Conservation (phyloP, 345 rosid genomes). For the Triadica sebifera region DNA sequence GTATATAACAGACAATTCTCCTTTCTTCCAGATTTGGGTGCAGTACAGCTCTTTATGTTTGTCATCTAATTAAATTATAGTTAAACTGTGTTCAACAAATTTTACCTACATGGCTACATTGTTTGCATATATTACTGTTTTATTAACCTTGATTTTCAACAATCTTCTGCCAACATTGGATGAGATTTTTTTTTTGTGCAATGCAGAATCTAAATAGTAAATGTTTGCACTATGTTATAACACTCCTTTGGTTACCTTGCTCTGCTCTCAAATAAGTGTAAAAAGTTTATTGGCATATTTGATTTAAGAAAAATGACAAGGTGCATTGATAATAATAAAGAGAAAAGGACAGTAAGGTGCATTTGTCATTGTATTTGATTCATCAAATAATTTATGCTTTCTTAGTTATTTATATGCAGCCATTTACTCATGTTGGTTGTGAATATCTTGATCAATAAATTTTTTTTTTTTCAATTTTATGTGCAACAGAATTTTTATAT, state of each 20-base stretch:
- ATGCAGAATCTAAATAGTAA: too few relatives aligned
- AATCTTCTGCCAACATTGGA: not conserved
- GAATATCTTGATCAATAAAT: not conserved
- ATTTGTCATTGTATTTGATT: not conserved
- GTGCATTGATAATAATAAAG: not conserved
- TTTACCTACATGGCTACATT: not conserved
- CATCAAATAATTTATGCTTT: not conserved
- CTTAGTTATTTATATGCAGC: not conserved
- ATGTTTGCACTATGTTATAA: too few relatives aligned
- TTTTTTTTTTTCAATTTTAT: not conserved
- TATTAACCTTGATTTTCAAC: not conserved
- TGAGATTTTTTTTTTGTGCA: too few relatives aligned
- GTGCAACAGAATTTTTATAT: conserved; percentile 72
- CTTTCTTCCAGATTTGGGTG: not conserved
- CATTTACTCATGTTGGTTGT: not conserved
- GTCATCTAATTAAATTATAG: not conserved
- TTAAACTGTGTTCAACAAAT: not conserved
- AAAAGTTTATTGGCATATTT: too few relatives aligned
- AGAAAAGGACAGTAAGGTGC: not conserved
- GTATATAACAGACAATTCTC: too few relatives aligned
- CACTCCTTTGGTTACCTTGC: too few relatives aligned
- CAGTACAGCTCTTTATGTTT: not conserved
- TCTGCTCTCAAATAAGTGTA: not conserved
- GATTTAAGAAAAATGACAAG: not conserved
- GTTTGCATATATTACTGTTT: not conserved